Base-by-base conservation (phyloP, 2,329 filamentous ascomycete genomes). In the Drechmeria coniospora region DNA sequence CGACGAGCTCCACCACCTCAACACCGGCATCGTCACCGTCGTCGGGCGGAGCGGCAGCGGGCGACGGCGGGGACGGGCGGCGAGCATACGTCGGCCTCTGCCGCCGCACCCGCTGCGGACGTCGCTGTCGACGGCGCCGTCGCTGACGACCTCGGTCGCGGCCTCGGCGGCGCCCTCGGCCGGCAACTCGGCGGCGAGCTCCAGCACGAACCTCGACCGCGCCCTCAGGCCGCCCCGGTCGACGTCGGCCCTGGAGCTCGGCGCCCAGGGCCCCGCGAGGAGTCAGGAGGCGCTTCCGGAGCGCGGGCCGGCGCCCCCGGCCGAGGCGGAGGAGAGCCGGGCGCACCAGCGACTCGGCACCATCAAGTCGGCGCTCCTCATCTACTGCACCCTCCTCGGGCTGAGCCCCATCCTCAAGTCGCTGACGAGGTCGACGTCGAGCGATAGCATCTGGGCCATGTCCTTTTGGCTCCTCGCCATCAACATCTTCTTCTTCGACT, bases 401-500 rank as follows among this genome's bases (percentile, higher is more conserved):
- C 67, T 98, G 4, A 92, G 82, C 23, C 90, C 90, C 0, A 95
- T 98, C 37, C 72, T 98, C 35, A 94, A 94, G 52, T 94, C 86
- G 2, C 68, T 98, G n/a, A 98, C 90, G 1, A 71, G 70, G 27
- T 94, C 86, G 5, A 95, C 87, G 4, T 87, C 82, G 6, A 79
- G 73, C 31, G 90, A 98, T 62, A 90, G 79, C 23, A 98, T 98
- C 49, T 98, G 90, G 90, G 83, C 90, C 32, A 79, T 98, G 61
- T 90, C 82, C 27, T 86, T 82, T 45, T 90, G 84, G 74, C 66
- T 98, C 24, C 71, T 98, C 36, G 71, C 80, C 43, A 87, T 94
- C 55, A 98, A 98, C 51, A 83, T 95, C 35, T 92, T 93, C 54
- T 94, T 92, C 50, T 95, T 94, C 47, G 90, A 98, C 61, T 98